Base-by-base conservation (phyloP, 176 grass and related monocot genomes). In the Aegilops bicornis region DNA sequence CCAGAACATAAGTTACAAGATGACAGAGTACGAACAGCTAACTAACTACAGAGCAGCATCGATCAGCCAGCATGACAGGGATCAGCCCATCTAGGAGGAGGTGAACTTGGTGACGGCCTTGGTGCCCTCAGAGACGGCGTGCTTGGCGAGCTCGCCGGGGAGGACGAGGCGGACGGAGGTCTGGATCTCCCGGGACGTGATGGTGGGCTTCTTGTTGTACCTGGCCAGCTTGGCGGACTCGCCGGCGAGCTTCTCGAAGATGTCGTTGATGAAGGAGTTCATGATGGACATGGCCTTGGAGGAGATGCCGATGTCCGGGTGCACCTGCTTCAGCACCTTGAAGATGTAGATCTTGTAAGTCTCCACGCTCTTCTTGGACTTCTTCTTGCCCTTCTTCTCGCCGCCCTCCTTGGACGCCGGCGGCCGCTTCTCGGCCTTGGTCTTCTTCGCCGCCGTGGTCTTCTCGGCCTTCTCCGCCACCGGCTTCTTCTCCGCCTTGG, bases 341-440 rank as follows among this genome's bases (percentile, higher is more conserved):
- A 98, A 98, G 79, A 95, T 98, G 87, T 98, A 98, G 77, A 98
- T 95, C 89, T 98, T 98, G 67, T 98, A 98, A 0, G 93, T 95
- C 91, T 98, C 95, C 1, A 90, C 89, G 73, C 79, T 86, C 73
- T 90, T 90, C 88, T 90, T 90, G 8, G 56, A 56, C 89, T 83
- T 90, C 84, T 90, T 90, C 73, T 15, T 90, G 0, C 64, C 84
- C 84, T 90, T 86, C 84, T 74, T 87, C 56, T 60, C 45, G 13
- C 56, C 56, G 56, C 56, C 56, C 56, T 60, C 56, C 56, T 60
- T 60, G 56, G 50, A 54, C 15, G 50, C 50, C 50, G 50, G 50
- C 50, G 16, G 15, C 5, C 16, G 16, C 50, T 54, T 54, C 50
- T 54, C 50, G 13, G 50, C 50, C 50, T 54, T 54, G 16, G 50